Evolutionary conservation across 2,329 filamentous ascomycete genomes (phyloP).

Genomic region (Calonectria pseudoreteaudii): DNA sequence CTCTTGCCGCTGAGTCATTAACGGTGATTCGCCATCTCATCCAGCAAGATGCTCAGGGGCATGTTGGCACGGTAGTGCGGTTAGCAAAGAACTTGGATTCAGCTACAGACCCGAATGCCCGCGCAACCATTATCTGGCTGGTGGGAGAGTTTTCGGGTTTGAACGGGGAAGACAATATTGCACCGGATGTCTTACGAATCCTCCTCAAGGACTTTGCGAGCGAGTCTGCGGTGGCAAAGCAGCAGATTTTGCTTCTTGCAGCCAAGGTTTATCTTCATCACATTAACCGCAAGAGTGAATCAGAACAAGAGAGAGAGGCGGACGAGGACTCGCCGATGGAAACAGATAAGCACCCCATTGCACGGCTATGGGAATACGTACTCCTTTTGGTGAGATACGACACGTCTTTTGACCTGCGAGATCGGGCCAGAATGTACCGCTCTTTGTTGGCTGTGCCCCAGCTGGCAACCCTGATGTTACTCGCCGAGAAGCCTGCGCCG

Average conservation of each 20-base stretch:
- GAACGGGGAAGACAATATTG: constrained; percentile 87
- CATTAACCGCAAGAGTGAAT: constrained; percentile 72
- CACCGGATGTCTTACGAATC: constrained; percentile 90
- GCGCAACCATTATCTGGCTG: constrained; percentile 97
- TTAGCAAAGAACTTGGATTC: constrained; percentile 92
- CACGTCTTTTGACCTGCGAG: constrained; percentile 92
- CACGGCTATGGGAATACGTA: constrained; percentile 85
- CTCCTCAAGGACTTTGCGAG: constrained; percentile 85
- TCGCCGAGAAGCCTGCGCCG: constrained; percentile 94
- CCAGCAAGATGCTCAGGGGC: constrained; percentile 85
- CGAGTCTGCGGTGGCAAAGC: constrained; percentile 87
- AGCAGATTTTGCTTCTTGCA: constrained; percentile 90
- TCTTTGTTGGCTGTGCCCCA: constrained; percentile 86
- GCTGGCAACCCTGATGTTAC: constrained; percentile 87
- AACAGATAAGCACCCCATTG: constrained; percentile 71
- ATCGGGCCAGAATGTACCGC: constrained; percentile 89
- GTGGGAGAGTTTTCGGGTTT: constrained; percentile 92
- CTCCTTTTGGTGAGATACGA: constrained; percentile 91
- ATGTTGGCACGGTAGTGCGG: constrained; percentile 86
- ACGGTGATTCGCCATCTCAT: constrained; percentile 97
- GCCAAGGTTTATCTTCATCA: constrained; percentile 98
- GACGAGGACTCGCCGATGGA: constrained; percentile 48
- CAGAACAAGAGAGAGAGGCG: constrained; percentile 49
- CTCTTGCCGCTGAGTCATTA: constrained; percentile 89
- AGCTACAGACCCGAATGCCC: constrained; percentile 86